Base-by-base conservation (phyloP, 768 basidiomycete genomes). In the Xerocomellus amylosporus region DNA sequence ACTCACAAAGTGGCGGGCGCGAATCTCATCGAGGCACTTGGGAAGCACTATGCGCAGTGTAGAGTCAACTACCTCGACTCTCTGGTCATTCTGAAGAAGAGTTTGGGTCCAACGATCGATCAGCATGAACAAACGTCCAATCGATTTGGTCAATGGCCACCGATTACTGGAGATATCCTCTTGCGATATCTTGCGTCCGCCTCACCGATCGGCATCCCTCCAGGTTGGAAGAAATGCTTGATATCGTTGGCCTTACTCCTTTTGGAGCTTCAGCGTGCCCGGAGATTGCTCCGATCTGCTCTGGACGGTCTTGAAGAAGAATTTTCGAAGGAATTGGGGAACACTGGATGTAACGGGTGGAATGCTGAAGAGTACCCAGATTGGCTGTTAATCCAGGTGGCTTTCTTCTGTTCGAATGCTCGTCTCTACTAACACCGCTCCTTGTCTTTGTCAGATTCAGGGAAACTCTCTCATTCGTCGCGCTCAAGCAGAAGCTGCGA, bases 381-480 rank as follows among this genome's bases (percentile, higher is more conserved):
- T 5, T 40, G 39, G 39, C 19, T 40, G 10, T 40, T 40, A 40
- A 40, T 40, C 6, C 39, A 40, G 8, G 37, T 37, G 8, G 8
- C 5, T 37, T n/a, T n/a, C 37, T 9, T 8, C 3, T 37, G 1
- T 15, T 1, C 7, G 8, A 9, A 8, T 13, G 17, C 7, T 19
- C 17, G 14, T 19, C n/a, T 38, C n/a, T n/a, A 9, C 17, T 38
- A n/a, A 38, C 9, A 49, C 75, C 3, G 80, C 82, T 19, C n/a
- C 37, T 38, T 8, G 8, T n/a, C 8, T 38, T n/a, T n/a, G 8
- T 5, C n/a, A 38, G 37, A 8, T 38, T 17, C 37, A 38, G 7
- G 37, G 37, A 4, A 19, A 38, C 4, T 38, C n/a, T 19, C 37
- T 38, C 9, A 38, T 38, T 19, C 37, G 37, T 38, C 37, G 8